Conservation (phyloP, 2,329 filamentous ascomycete species). For the Fusarium albidum region DNA sequence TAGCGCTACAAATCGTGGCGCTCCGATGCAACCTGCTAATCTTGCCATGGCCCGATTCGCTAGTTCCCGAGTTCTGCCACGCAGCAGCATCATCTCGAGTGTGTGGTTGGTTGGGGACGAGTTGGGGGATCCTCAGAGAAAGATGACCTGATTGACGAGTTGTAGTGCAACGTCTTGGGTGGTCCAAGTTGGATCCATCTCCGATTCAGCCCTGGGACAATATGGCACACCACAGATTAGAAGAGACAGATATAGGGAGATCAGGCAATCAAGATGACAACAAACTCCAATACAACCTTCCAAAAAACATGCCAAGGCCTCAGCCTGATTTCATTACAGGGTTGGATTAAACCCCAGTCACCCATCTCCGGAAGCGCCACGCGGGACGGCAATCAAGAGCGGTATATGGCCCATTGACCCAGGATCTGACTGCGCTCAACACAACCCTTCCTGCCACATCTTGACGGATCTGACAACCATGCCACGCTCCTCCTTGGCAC, state of each 20-base stretch:
- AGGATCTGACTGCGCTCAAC: slow-evolving; percentile 11
- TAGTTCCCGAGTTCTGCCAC: too few relatives aligned
- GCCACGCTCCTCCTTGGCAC: slow-evolving; percentile 42
- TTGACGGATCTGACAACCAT: slow-evolving; percentile 55
- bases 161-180: background rate
- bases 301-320: too few relatives aligned
- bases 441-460: slow-evolving; percentile 53
- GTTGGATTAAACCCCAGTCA: background rate
- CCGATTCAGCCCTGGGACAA: background rate
- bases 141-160: too few relatives aligned
- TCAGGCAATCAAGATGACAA: too few relatives aligned
- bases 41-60: too few relatives aligned
- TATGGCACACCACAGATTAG: background rate
- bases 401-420: too few relatives aligned
- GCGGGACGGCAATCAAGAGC: background rate
- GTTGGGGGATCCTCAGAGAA: too few relatives aligned
- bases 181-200: background rate
- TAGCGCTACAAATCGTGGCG: too few relatives aligned
- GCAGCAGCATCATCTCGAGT: too few relatives aligned
- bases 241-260: slow-evolving; percentile 7
- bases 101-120: too few relatives aligned
- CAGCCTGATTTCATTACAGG: background rate
- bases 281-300: too few relatives aligned
- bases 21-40: too few relatives aligned
- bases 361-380: background rate